Base-by-base conservation (phyloP, 2,329 filamentous ascomycete species). In the Septoria petroselini region DNA sequence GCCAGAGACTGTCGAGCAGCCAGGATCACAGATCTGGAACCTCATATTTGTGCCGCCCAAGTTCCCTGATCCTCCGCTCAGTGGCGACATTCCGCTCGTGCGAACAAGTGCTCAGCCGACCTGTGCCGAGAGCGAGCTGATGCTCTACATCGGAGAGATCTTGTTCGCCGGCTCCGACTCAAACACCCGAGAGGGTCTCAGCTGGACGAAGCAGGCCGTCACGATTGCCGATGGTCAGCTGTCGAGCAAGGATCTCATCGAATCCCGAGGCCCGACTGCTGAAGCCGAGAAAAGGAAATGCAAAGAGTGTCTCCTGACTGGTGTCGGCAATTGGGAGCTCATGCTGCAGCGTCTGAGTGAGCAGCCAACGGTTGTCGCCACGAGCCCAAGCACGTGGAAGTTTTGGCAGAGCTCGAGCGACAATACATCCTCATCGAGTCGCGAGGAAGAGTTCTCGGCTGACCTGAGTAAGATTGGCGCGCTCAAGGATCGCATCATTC, bases 61-160 rank as follows among this genome's bases (percentile, higher is more conserved):
- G 33, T 95, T 90, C 64, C 90, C 91, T 0, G 68, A 81, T 0
- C 78, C 86, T 0, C 86, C 84, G 0, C 74, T 80, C 0, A 83
- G 87, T 41, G 91, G 91, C 46, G 80, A 85, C 39, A 71, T 79
- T 2, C 76, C 84, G 0, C 82, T 91, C 0, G 70, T 77, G 49
- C 84, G 88, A 39, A 74, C 77, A 21, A 48, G 52, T 2, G 82
- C 87, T 5, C 55, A 58, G 19, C 60, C 63, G 57, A 78, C 80
- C 30, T 96, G 91, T 68, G 85, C 93, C 58, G 91, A 96, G 69
- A 89, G 90, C 2, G 88, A 82, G 0, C 71, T 96, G 11, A 90
- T 89, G 76, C 79, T 90, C 18, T 93, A 95, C 69, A 91, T 97
- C 55, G 91, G 91, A 51, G 91, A 97, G 71, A 95, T 97, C 43